Percentiles rank a stretch among this genome's conserved stretches.
Conservation (phyloP, 78 protist species). For the Speleostelium caveatum region DNA sequence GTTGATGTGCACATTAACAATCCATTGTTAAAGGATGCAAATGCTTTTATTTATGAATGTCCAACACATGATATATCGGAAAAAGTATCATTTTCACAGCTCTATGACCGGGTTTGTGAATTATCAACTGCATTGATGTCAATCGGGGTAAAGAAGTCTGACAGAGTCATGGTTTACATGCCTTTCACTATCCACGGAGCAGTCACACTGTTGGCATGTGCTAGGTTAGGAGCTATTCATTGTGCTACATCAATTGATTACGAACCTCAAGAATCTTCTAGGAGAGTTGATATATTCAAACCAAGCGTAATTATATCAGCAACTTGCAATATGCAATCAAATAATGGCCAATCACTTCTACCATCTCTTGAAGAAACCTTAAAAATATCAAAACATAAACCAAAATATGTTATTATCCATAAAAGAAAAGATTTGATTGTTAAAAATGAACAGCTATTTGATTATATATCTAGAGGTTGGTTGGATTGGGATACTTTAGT, state of each 20-base stretch:
- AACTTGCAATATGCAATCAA: background rate
- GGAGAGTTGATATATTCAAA: background rate
- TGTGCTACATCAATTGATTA: too few species aligned
- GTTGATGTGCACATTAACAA: constrained; percentile 65
- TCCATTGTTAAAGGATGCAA: background rate
- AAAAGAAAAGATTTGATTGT: background rate
- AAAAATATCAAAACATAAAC: background rate
- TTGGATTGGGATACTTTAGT: background rate
- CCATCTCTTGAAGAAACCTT: background rate
- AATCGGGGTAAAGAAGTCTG: constrained; percentile 85
- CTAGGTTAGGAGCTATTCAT: constrained; percentile 95
- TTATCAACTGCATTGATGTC: constrained; percentile 47
- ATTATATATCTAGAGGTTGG: background rate
- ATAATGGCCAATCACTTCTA: background rate
- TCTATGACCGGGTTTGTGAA: constrained; percentile 6
- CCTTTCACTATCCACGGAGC: constrained; percentile 86
- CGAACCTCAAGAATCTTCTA: too few species aligned
- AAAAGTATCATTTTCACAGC: background rate
- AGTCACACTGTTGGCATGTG: constrained; percentile 95
- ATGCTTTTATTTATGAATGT: constrained; percentile 44
- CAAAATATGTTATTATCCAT: background rate
- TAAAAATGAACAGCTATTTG: background rate
- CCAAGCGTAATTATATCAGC: constrained; percentile 4
- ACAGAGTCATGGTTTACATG: constrained; percentile 91
- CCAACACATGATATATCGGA: too few species aligned